Evolutionary conservation across 1,139 yeast species (phyloP).

Genomic region (Saccharomyces hybrid): DNA sequence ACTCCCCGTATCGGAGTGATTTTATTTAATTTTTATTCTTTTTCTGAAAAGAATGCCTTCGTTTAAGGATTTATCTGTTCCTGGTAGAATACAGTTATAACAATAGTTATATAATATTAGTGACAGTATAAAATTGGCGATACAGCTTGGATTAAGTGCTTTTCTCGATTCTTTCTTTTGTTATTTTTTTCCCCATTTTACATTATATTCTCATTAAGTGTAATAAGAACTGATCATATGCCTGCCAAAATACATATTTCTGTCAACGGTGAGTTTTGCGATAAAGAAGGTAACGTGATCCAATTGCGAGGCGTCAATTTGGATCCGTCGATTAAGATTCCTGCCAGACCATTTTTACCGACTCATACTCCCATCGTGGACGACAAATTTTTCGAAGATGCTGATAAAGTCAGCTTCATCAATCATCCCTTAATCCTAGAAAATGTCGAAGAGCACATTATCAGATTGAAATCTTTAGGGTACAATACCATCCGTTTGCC

Average conservation of each 20-base stretch:
- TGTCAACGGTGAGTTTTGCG: slow-evolving; percentile 53
- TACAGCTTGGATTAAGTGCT: no score
- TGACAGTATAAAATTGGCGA: not conserved
- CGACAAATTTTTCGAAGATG: slow-evolving; percentile 51
- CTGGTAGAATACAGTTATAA: not conserved
- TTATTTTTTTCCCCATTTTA: no score
- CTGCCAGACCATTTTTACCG: slow-evolving; percentile 49
- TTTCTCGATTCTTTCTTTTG: no score
- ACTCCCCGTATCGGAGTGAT: slow-evolving; percentile 32
- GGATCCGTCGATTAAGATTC: slow-evolving; percentile 71
- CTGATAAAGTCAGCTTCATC: slow-evolving; percentile 68
- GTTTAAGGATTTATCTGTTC: not conserved
- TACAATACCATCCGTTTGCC: slow-evolving; percentile 71
- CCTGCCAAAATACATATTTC: slow-evolving; percentile 10
- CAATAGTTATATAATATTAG: no score
- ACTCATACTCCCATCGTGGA: slow-evolving; percentile 43
- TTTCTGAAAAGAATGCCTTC: not conserved
- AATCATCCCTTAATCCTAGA: slow-evolving; percentile 73
- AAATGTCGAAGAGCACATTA: slow-evolving; percentile 64
- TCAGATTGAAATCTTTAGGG: slow-evolving; percentile 71
- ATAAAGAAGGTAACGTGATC: slow-evolving; percentile 51
- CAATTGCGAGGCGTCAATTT: slow-evolving; percentile 75
- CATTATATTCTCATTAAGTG: no score
- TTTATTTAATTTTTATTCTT: no score
- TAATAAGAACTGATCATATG: not conserved